Percentiles rank a stretch among this genome's conserved stretches.
Evolutionary conservation across 345 rosid species (phyloP).

Genomic region (Fremontodendron californicum): DNA sequence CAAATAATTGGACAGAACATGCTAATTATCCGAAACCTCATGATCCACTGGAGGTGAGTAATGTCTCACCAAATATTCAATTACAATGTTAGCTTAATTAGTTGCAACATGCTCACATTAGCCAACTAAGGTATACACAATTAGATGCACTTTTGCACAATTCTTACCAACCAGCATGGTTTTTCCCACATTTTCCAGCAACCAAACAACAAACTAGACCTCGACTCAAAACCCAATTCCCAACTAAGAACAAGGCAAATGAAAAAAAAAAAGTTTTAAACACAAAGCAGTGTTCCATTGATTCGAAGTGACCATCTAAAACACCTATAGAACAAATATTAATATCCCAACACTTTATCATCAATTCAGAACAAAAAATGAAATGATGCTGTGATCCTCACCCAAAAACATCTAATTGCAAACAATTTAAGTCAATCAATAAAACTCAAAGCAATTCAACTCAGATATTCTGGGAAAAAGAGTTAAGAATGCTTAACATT

Average conservation of each 20-base stretch:
- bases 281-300: background rate
- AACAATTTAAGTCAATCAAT: background rate
- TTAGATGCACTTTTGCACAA: background rate
- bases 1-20: background rate
- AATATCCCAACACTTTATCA: background rate
- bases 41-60: background rate
- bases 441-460: constrained; percentile 1
- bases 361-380: background rate
- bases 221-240: background rate
- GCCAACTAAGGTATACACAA: background rate
- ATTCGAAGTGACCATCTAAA: background rate
- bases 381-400: background rate
- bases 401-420: background rate
- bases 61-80: background rate
- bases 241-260: background rate
- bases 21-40: background rate
- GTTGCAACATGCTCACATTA: background rate
- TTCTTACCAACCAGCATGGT: no score
- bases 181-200: background rate
- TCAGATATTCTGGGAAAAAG: background rate
- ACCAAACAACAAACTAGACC: background rate
- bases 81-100: background rate
- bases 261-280: background rate
- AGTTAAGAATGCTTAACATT: background rate
- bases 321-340: background rate